Evolutionary conservation across 2,329 filamentous ascomycete genomes (phyloP), one percentile per base, ranked within the genome.

Genomic region (Aspergillus brasiliensis): DNA sequence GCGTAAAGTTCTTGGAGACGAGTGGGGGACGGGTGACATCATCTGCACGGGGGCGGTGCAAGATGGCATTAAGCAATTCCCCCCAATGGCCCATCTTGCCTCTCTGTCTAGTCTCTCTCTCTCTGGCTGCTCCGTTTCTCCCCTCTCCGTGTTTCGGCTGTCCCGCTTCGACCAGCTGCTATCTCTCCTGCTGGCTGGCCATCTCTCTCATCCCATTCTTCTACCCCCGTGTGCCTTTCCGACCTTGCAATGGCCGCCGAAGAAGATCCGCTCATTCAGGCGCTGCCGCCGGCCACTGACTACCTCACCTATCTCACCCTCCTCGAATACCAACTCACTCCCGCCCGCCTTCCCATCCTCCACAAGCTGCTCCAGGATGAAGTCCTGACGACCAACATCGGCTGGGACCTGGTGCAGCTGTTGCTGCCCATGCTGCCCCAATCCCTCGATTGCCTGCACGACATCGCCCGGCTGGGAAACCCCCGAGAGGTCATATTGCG

Each of bases 271-370:
- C 78, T 88, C 55, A 73, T 87, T 62, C 78, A 82, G 65, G 84
- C 86, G 25, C 73, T 86, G 49, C 86, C 86, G 8, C 86, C 86
- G 3, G 81, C 79, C 11, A 86, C 85, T 3, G 86, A 89, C 72
- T 86, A 87, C 68, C 74, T 88, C 58, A 88, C 85, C n/a, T 89
- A 89, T 69, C 79, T 88, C 51, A 88, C 86, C 13, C 78, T 88
- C 46, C 74, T 89, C 55, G 86, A 88, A 68, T 87, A 88, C 74
- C 86, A 88, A 67, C 77, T 89, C 51, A 86, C 81, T 7, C 78
- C 80, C 37, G 81, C 84, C 57, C 85, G 82, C 56, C 75, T 89
- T 19, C 84, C 85, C 0, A 78, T 81, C 2, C 76, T 89, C 23
- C 86, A 86, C 67, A 75, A 80, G 37, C 78, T 88, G 19, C 77